These are phyloP conservation scores for Epichloe gansuensis DNA, from an alignment of 2,329 filamentous ascomycete genomes.

Conservation along the genomic window DNA sequence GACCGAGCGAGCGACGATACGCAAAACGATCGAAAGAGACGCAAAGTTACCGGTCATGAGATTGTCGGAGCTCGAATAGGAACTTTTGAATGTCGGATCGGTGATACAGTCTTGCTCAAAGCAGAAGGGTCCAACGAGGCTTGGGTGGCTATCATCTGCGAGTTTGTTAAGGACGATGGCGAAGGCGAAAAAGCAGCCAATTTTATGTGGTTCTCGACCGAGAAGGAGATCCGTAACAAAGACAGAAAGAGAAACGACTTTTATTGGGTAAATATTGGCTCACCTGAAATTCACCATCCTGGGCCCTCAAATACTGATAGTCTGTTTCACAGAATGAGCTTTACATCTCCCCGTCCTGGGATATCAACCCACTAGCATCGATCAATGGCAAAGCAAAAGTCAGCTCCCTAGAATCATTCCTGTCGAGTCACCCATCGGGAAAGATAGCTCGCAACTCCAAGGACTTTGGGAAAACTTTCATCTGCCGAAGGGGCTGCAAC, in stretches of 20 bases:
- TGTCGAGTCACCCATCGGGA: slow-evolving; percentile 58
- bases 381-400: slow-evolving; percentile 84
- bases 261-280: slow-evolving; percentile 40
- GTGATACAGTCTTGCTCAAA: slow-evolving; percentile 78
- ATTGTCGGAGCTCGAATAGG: slow-evolving; percentile 80
- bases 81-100: slow-evolving; percentile 64
- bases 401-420: slow-evolving; percentile 60
- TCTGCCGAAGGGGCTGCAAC: slow-evolving; percentile 84
- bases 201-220: slow-evolving; percentile 93
- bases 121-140: slow-evolving; percentile 77
- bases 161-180: slow-evolving; percentile 65
- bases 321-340: slow-evolving; percentile 57
- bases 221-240: slow-evolving; percentile 77
- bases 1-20: slow-evolving; percentile 13
- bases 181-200: slow-evolving; percentile 59
- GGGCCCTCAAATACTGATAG: background rate
- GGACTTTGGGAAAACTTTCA: slow-evolving; percentile 74
- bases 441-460: slow-evolving; percentile 59
- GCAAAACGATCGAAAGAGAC: slow-evolving; percentile 22
- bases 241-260: slow-evolving; percentile 73
- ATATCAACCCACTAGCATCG: slow-evolving; percentile 73
- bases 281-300: background rate
- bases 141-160: slow-evolving; percentile 83
- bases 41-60: slow-evolving; percentile 24
- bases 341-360: slow-evolving; percentile 80